Evolutionary conservation across 352 stramenopile genomes (phyloP), one percentile per base, ranked within the genome.

Genomic region (Pythium aristosporum): DNA sequence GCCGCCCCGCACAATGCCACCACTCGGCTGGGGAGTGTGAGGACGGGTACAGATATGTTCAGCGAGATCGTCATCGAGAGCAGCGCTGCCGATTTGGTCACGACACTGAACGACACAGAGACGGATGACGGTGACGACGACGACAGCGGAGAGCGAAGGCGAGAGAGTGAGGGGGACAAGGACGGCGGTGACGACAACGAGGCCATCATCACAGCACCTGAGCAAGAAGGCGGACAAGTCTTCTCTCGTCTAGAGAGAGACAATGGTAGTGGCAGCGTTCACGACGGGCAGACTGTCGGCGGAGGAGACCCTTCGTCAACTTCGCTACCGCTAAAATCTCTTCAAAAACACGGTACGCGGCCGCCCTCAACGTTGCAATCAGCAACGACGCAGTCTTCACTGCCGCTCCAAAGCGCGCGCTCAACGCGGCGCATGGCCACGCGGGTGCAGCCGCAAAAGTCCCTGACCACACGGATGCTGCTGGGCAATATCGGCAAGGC

Each of bases 391-490:
- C 12, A n/a, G 49, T 7, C 49, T 3, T 49, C 39, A 21, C 18
- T 47, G 15, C 13, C 30, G 30, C 18, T 20, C 39, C 39, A 20
- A 1, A 59, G 37, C 20, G 36, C 54, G 15, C 37, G 30, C 12
- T 64, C 53, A 15, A 55, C 46, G 16, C 53, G 55, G 0, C 62
- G 62, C 25, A 69, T 63, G 62, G 62, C 55, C n/a, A 63, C 62
- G 15, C 41, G 42, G 7, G 49, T 65, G 55, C 48, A 61, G 48
- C 63, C 63, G 16, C 55, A 65, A 36, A 69, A 65, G 41, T 57
- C 63, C 13, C 56, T 64, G 39, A 69, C 63, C 8, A 65, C 49
- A n/a, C 56, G 63, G 15, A 55, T 55, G 18, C 41, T 69, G 53
- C 21, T 69, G 25, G 55, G 25, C 7, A 25, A 30, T 5, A 58